A percentile compares a stretch with the other conserved stretches of the same genome.
These are phyloP conservation scores for Carallia pectinifolia DNA, from an alignment of 345 rosid genomes.

Conservation along the genomic window DNA sequence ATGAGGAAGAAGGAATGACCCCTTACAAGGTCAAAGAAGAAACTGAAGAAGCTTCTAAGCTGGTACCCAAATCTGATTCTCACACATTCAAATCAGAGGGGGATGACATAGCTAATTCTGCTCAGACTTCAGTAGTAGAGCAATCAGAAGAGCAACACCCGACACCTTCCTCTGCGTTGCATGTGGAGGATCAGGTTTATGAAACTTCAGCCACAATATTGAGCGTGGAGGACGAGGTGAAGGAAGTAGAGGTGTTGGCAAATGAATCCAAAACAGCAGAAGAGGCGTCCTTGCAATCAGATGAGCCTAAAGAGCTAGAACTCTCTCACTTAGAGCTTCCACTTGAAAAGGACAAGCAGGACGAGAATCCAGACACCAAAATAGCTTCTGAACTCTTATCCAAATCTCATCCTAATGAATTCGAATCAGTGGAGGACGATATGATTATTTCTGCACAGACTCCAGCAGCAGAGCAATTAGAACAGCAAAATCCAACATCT, in stretches of 20 bases:
- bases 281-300: conserved; percentile 21
- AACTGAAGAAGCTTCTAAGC: conserved; percentile 9
- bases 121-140: conserved; percentile 19
- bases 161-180: conserved; percentile 13
- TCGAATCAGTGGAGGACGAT: conserved; percentile 14
- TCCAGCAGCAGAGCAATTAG: conserved; percentile 27
- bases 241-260: background rate
- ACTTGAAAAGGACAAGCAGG: background rate
- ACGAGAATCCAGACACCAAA: background rate
- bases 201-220: conserved; percentile 11
- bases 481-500: conserved; percentile 25
- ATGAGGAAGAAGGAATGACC: background rate
- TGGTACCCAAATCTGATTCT: conserved; percentile 1
- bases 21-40: background rate
- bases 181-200: background rate
- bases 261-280: background rate
- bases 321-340: conserved; percentile 1
- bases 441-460: conserved; percentile 8
- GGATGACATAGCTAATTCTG: conserved; percentile 18
- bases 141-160: conserved; percentile 29
- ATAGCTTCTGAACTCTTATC: conserved; percentile 4
- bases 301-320: conserved; percentile 25
- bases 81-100: background rate
- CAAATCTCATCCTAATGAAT: conserved; percentile 1
- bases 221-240: conserved; percentile 2